Evolutionary conservation across 345 rosid species (phyloP).

Genomic region (Gossypioides kirkii): DNA sequence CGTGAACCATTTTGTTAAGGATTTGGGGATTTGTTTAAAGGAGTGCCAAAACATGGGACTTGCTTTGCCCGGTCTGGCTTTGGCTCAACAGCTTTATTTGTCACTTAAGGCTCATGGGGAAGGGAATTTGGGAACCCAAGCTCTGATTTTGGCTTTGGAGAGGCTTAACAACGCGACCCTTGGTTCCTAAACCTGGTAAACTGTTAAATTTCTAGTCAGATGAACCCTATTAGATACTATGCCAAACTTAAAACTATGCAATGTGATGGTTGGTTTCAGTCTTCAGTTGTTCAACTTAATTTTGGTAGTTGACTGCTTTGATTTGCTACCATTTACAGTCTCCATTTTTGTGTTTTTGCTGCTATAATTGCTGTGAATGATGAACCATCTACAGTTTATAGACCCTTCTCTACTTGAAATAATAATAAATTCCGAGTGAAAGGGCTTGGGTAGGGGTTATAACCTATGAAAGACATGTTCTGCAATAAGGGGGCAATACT

Average conservation of each 20-base stretch:
- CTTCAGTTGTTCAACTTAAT: neutral
- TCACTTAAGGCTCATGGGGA: constrained; percentile 90
- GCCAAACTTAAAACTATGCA: neutral
- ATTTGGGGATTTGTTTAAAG: constrained; percentile 82
- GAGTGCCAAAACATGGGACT: constrained; percentile 83
- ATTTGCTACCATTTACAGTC: neutral
- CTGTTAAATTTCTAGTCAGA: neutral
- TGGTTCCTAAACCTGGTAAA: constrained; percentile 8
- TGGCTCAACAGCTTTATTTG: constrained; percentile 85
- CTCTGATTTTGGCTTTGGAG: constrained; percentile 75
- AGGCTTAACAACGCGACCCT: constrained; percentile 71
- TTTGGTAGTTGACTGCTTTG: neutral
- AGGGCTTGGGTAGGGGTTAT: too few relatives aligned
- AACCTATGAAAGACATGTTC: too few relatives aligned
- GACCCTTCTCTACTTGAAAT: too few relatives aligned
- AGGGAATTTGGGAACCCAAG: constrained; percentile 77
- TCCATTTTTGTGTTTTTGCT: neutral
- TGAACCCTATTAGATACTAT: neutral
- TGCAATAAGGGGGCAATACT: too few relatives aligned
- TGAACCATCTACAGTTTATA: neutral
- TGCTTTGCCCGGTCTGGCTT: constrained; percentile 77
- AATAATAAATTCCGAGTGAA: too few relatives aligned
- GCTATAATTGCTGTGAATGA: neutral
- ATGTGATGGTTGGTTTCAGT: neutral
- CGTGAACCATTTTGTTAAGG: constrained; percentile 84